A percentile compares a stretch with the other conserved stretches of the same genome.
phyloP scores from a whole-genome alignment of 2,329 filamentous ascomycete species.

The Penicillium sp. region DNA sequence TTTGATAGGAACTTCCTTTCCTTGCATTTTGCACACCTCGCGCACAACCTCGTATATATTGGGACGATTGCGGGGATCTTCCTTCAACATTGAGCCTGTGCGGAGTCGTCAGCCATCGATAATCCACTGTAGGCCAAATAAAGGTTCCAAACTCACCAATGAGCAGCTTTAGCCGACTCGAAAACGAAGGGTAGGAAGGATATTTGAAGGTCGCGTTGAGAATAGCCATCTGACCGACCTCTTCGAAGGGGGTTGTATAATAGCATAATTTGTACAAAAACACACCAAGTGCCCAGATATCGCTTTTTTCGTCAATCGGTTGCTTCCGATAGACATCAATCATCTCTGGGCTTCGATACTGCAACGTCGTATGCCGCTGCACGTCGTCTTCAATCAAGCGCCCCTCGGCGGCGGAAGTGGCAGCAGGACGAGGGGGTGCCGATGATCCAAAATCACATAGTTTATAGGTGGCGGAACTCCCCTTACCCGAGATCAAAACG shows the following conservation, averaged over 20 bases:
- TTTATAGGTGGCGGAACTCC: conserved; percentile 71
- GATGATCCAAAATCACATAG: conserved; percentile 96
- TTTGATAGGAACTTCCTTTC: conserved; percentile 73
- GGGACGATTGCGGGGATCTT: conserved; percentile 68
- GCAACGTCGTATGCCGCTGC: conserved; percentile 90
- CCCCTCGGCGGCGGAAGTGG: conserved; percentile 78
- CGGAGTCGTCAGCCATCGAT: conserved; percentile 16
- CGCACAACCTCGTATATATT: conserved; percentile 90
- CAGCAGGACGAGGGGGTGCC: conserved; percentile 71
- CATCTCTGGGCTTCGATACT: conserved; percentile 98
- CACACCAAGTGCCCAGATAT: conserved; percentile 95
- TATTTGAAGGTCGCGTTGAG: conserved; percentile 91
- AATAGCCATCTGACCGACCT: conserved; percentile 93
- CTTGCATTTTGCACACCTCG: conserved; percentile 82
- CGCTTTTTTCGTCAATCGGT: conserved; percentile 95
- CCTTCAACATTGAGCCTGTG: conserved; percentile 76
- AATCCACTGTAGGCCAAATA: not conserved
- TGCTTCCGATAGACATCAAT: conserved; percentile 94
- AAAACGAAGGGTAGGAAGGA: conserved; percentile 79
- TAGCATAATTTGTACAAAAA: conserved; percentile 97
- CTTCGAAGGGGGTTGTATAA: conserved; percentile 97
- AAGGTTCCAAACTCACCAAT: conserved; percentile 57
- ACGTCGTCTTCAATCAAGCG: conserved; percentile 92
- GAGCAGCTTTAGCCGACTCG: conserved; percentile 75
- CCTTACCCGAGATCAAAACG: conserved; percentile 69